Evolutionary conservation across 2,329 filamentous ascomycete species (phyloP), one percentile per base, ranked within the genome.

Genomic region (Calycina marina): DNA sequence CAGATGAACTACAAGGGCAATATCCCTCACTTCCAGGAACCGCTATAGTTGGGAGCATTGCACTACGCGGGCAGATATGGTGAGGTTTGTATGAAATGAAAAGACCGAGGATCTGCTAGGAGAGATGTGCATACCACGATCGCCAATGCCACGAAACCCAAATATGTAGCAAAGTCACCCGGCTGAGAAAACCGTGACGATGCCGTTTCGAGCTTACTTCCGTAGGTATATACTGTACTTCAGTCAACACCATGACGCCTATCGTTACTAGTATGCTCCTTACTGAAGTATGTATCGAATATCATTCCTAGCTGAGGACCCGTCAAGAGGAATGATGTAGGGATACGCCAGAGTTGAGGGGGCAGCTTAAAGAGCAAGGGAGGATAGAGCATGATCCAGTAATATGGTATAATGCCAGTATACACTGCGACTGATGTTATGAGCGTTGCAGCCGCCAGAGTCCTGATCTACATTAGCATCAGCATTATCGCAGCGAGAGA

Each of bases 231-330:
- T 41, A 80, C 69, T 73, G 47, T 39, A 42, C 35, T 30, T 3
- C 35, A 34, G 36, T 46, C 39, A 45, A 37, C 24, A 31, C 10
- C 28, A 28, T 22, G 20, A 9, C 8, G 20, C 3, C 20, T n/a
- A 22, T 9, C 8, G 20, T 9, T 9, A 22, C 8, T 22, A 22
- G 38, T 39, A 35, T 32, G 18, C 30, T 15, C 24, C 67, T 47
- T 61, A 74, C 69, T 55, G 51, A 79, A 74, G 57, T 78, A 80
- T 30, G 78, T 70, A 53, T 82, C 77, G 52, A 80, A 62, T 31
- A 81, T 48, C 39, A 81, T 67, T 25, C 56, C 40, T 13, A 58
- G 31, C 11, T 48, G 31, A 14, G 43, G 40, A 4, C 50, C 48
- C 8, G 53, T 55, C 18, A 58, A 40, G 17, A 58, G 40, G 36